Evolutionary conservation across 2,329 filamentous ascomycete species (phyloP), one percentile per base, ranked within the genome.

Genomic region (Ophiostoma novo-ulmi): DNA sequence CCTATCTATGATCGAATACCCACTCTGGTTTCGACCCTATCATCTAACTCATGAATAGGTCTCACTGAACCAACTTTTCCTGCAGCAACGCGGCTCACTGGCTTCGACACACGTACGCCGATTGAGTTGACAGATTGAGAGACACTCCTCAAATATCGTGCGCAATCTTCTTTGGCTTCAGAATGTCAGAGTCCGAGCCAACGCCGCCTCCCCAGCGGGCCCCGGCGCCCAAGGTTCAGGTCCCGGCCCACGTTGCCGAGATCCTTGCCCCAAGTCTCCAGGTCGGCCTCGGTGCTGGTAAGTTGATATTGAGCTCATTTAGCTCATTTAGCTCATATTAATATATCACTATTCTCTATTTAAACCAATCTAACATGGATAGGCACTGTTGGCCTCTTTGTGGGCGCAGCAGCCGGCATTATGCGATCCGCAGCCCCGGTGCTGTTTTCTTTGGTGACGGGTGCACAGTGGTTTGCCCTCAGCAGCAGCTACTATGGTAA

Each of bases 391-490:
- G 91, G 91, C 41, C 78, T 89, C 36, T 77, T 91, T 39, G 82
- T 87, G 69, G 91, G 90, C 48, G 89, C 90, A 69, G 85, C 89
- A 68, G 85, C 86, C 48, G 93, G 92, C 38, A 89, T 96, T 66
- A 79, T 94, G 67, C 85, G 88, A 71, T 89, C 90, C 22, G 84
- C 82, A 31, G 87, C 85, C 17, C 89, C 91, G 4, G 84, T 88
- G 2, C 80, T 94, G 7, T 94, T 93, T 80, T 89, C 92, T 0
- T 75, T 90, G 14, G 85, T 89, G 52, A 89, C 90, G 31, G 91
- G 92, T 22, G 82, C 92, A 58, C 93, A 97, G 80, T 97, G 92
- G 87, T 92, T 92, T 79, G 85, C 87, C 61, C 84, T 96, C 55
- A 92, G 92, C 48, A 87, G 86, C 66, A 91, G 87, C 20, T 97